A percentile compares a stretch with the other conserved stretches of the same genome.
Evolutionary conservation across 2,329 filamentous ascomycete species (phyloP).

Genomic region (Fusarium tanahbumbuense): DNA sequence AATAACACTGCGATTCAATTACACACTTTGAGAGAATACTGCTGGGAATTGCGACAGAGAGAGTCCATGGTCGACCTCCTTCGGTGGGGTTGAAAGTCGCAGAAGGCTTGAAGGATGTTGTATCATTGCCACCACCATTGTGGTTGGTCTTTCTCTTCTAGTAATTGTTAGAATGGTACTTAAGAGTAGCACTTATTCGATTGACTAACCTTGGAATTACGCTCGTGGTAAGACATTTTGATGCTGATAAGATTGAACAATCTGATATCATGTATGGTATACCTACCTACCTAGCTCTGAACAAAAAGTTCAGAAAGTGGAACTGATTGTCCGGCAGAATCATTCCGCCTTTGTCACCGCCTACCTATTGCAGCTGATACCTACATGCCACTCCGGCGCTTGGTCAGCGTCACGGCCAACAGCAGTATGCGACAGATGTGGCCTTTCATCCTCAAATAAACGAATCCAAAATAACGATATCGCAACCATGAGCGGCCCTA

Average conservation of each 20-base stretch:
- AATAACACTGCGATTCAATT: neutral
- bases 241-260: constrained; percentile 2
- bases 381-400: constrained; percentile 16
- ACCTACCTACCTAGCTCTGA: constrained; percentile 9
- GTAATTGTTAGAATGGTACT: neutral
- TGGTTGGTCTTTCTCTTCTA: constrained; percentile 65
- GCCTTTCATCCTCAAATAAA: constrained; percentile 27
- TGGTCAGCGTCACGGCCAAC: constrained; percentile 36
- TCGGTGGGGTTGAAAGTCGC: constrained; percentile 73
- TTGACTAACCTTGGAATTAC: constrained; percentile 48
- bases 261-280: constrained; percentile 8
- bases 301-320: constrained; percentile 41
- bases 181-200: neutral
- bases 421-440: constrained; percentile 37
- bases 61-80: constrained; percentile 75
- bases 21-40: constrained; percentile 80
- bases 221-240: constrained; percentile 51
- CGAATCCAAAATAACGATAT: constrained; percentile 18
- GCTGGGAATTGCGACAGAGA: constrained; percentile 82
- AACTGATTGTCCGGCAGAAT: constrained; percentile 47
- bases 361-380: constrained; percentile 29
- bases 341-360: constrained; percentile 35
- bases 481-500: constrained; percentile 58
- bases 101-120: constrained; percentile 71
- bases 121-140: constrained; percentile 48